Evolutionary conservation across 495 filamentous ascomycete genomes (phyloP), one percentile per base, ranked within the genome.

Genomic region (Lophium mytilinum): DNA sequence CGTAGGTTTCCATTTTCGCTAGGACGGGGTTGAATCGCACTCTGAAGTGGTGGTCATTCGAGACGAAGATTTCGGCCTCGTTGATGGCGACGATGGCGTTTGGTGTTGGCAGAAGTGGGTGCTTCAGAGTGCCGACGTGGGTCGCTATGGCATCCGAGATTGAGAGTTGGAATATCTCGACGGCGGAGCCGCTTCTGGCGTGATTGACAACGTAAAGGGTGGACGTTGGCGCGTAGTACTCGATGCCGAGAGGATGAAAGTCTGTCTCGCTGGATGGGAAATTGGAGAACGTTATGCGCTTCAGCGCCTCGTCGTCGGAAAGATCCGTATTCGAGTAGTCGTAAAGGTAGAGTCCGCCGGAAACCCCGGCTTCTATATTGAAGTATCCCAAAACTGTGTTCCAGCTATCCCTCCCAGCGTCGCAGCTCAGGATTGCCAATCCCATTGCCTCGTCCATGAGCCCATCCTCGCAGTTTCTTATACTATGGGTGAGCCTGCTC

Each of bases 381-480:
- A 70, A 66, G 9, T 64, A 70, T 52, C 74, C 73, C 63, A 63
- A 34, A 41, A 78, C 75, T 5, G 76, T 76, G 61, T 79, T 78
- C 70, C 70, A 78, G 14, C 46, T 61, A 57, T 77, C 76, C 10
- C 76, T 61, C 12, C 73, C 73, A 0, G 69, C 57, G 37, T 77
- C 74, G 51, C 74, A 77, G 50, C 63, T 69, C 1, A 77, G 61
- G 42, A 77, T 67, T 37, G 55, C 55, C 47, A 57, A 52, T 30
- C 55, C 55, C 55, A 36, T 53, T 1, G 64, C 67, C 45, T 70
- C 69, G 17, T 70, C 62, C 19, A 78, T 43, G 11, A 76, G 21
- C 1, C 54, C 72, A 71, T 78, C 75, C 54, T 78, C 76, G 49
- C 76, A 78, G 62, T 71, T 77, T 35, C 72, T 70, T 40, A 77